Base-by-base conservation (phyloP, 2,329 filamentous ascomycete genomes). In the Talaromyces sp. region DNA sequence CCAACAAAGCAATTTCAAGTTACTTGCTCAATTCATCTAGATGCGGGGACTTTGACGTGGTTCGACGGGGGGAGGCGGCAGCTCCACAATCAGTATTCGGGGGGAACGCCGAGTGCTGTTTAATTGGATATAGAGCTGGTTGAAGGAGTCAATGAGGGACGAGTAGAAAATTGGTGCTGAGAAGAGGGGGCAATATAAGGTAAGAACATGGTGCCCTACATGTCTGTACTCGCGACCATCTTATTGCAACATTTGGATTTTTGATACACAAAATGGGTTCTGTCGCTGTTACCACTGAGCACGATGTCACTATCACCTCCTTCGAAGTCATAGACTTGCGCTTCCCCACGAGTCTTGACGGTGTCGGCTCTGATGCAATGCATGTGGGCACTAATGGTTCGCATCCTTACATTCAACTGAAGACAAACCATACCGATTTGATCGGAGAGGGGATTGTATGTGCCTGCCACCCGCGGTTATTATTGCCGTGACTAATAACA, bases 281-380 rank as follows among this genome's bases (percentile, higher is more conserved):
- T 14, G 19, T 46, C 43, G 17, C 57, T 7, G 8, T 29, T 54
- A 41, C 38, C 17, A 54, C 57, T 8, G 57, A 43, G 29, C 50
- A 48, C 3, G 90, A 91, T 64, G 91, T 96, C 77, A 96, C 96
- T 78, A 95, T 91, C 1, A 83, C 91, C 17, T 91, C 92, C 14
- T 97, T 96, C 80, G 95, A 91, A 74, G 92, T 96, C 69, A 79
- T 97, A 51, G 80, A 91, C 72, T 96, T 92, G 0, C 58, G 58
- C 9, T 60, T 60, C 27, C 58, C 58, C 19, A 60, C 58, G 3
- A 60, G 58, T 35, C 58, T 60, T 12, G 58, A 65, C 26, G 57
- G 51, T 8, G 62, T 56, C 14, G 88, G 95, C 72, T 88, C 88
- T 0, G 63, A 69, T n/a, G 64, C 43, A n/a, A 52, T 57, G 61